phyloP scores from a whole-genome alignment of 1,284 basidiomycete genomes.

The Cryptococcus sp. region DNA sequence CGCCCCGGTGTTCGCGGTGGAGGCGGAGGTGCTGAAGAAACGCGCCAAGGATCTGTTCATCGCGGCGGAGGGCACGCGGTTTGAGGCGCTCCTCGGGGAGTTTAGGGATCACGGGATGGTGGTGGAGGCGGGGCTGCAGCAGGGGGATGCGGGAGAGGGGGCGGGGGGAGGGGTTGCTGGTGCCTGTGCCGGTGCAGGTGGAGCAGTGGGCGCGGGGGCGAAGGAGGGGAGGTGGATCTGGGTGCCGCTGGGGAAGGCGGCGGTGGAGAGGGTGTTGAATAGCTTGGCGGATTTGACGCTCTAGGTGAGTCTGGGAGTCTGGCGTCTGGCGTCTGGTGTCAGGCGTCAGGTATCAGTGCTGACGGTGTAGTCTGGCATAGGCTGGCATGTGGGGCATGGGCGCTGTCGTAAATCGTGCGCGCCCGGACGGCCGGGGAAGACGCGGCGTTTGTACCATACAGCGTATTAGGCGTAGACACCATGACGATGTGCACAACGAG shows the following conservation, averaged over 20 bases:
- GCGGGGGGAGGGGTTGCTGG: constrained; percentile 72
- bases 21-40: constrained; percentile 44
- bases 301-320: constrained; percentile 5
- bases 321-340: too few species aligned
- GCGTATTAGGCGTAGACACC: too few species aligned
- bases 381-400: too few species aligned
- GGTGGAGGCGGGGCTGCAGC: constrained; percentile 52
- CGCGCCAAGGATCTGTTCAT: constrained; percentile 65
- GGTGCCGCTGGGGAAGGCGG: constrained; percentile 74
- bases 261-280: constrained; percentile 48
- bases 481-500: too few species aligned
- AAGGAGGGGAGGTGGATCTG: constrained; percentile 58
- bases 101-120: constrained; percentile 85
- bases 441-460: too few species aligned
- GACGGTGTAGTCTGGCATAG: too few species aligned
- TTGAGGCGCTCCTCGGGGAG: constrained; percentile 76
- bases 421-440: too few species aligned
- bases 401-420: too few species aligned
- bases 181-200: constrained; percentile 70
- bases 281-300: constrained; percentile 15
- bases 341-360: too few species aligned
- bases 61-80: constrained; percentile 76
- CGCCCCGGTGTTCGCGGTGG: constrained; percentile 45
- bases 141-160: constrained; percentile 35
- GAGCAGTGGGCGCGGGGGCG: constrained; percentile 61